Conservation (phyloP, 192 early-diverging fungal species). For the Blastocladiella britannica region DNA sequence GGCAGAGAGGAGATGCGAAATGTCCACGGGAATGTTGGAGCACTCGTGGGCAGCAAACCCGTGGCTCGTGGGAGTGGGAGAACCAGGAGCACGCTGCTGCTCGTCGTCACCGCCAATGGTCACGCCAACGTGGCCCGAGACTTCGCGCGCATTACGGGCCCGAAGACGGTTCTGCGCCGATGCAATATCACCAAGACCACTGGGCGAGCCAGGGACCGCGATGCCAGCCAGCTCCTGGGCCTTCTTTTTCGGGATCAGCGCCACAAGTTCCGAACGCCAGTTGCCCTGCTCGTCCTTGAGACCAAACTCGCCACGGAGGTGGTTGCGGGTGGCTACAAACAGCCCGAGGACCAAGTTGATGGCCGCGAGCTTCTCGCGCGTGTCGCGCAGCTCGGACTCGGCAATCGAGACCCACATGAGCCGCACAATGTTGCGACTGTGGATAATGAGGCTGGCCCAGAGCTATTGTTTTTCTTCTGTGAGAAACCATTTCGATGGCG, state of each 20-base stretch:
- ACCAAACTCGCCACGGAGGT: constrained; percentile 11
- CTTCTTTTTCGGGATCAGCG: constrained; percentile 7
- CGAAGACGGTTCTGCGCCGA: no score
- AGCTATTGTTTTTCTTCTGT: no score
- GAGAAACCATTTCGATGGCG: no score
- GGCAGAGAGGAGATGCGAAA: background rate
- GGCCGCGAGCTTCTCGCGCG: constrained; percentile 13
- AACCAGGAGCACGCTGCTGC: background rate
- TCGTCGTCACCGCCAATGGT: background rate
- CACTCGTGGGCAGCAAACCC: no score
- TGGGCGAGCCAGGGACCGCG: background rate
- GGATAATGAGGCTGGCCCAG: constrained; percentile 18
- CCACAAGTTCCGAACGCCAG: constrained; percentile 22
- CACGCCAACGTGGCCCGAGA: background rate
- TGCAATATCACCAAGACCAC: no score
- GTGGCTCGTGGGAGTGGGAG: background rate
- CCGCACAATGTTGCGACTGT: constrained; percentile 24
- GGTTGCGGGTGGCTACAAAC: constrained; percentile 22
- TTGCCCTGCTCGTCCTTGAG: constrained; percentile 14
- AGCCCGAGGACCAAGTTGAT: constrained; percentile 30
- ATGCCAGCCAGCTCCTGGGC: background rate
- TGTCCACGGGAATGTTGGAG: background rate
- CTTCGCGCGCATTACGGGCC: no score
- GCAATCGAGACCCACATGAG: constrained; percentile 17
- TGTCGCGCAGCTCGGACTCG: background rate